Percentiles rank a stretch among this genome's conserved stretches.
These are phyloP conservation scores for Cucumis hystrix DNA, from an alignment of 306 rosid genomes.

Conservation along the genomic window DNA sequence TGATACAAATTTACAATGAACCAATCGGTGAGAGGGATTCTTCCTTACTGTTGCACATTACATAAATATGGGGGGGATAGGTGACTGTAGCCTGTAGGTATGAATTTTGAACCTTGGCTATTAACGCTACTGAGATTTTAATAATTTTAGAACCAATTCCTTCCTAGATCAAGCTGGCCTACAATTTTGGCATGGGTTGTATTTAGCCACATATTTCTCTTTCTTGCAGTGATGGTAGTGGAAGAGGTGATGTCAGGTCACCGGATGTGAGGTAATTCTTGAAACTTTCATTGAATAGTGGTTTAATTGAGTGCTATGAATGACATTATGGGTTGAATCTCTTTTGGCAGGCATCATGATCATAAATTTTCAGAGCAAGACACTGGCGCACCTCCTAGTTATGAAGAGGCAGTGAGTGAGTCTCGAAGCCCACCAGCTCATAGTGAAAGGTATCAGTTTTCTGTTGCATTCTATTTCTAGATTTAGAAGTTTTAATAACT, in stretches of 20 bases:
- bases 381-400: constrained; percentile 75
- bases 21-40: not conserved
- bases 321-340: not conserved
- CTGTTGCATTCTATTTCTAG: not conserved
- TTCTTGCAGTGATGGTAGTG: constrained; percentile 48
- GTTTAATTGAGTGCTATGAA: not conserved
- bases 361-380: constrained; percentile 71
- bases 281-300: not conserved
- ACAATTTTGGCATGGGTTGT: not conserved
- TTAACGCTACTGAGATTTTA: not conserved
- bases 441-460: constrained; percentile 50
- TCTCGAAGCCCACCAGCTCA: constrained; percentile 57
- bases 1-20: not conserved
- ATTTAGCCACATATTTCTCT: not conserved
- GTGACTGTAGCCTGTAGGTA: not conserved
- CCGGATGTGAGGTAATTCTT: constrained; percentile 64
- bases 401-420: constrained; percentile 78
- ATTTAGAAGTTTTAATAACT: not conserved
- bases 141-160: not conserved
- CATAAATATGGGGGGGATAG: not conserved
- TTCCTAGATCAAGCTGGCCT: not conserved
- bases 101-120: not conserved
- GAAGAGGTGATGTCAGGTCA: constrained; percentile 60
- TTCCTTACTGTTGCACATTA: not conserved
- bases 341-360: constrained; percentile 38